These are phyloP conservation scores for Beta vulgaris DNA, from an alignment of 148 eudicot species.

Conservation along the genomic window DNA sequence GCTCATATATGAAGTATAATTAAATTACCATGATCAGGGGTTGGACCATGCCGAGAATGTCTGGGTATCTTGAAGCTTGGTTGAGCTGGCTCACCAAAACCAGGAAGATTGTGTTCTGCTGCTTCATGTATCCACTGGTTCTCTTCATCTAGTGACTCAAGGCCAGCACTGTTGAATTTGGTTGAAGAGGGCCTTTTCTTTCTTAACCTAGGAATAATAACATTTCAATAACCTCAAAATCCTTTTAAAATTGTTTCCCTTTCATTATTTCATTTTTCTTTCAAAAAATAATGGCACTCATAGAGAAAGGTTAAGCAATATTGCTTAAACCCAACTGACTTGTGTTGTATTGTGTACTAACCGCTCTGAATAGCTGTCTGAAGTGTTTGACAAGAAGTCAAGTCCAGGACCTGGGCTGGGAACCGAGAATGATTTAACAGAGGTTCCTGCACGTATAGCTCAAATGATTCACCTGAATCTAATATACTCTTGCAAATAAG, in stretches of 20 bases:
- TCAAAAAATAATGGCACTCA: background rate
- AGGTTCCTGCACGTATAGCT: constrained; percentile 42
- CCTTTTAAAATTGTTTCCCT: background rate
- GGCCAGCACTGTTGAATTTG: constrained; percentile 46
- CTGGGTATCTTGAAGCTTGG: constrained; percentile 52
- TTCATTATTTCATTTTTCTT: background rate
- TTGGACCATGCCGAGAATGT: constrained; percentile 38
- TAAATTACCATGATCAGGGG: constrained; percentile 67
- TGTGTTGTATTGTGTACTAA: constrained; percentile 31
- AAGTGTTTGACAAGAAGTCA: constrained; percentile 39
- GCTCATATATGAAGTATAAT: background rate
- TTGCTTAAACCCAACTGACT: background rate
- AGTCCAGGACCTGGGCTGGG: constrained; percentile 62
- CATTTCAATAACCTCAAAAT: constrained; percentile 3
- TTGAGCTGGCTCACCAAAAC: constrained; percentile 28
- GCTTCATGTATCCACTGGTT: constrained; percentile 39
- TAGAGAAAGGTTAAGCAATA: background rate
- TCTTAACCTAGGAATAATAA: constrained; percentile 41
- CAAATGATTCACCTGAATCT: constrained; percentile 5
- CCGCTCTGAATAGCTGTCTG: constrained; percentile 64
- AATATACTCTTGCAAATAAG: background rate
- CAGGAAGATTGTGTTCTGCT: constrained; percentile 36
- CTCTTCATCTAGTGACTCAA: constrained; percentile 75
- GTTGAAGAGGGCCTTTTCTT: constrained; percentile 69
- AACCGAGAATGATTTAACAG: constrained; percentile 42